A percentile compares a stretch with the other conserved stretches of the same genome.
These are phyloP conservation scores for Fusarium sp. DNA, from an alignment of 2,329 filamentous ascomycete species.

Conservation along the genomic window DNA sequence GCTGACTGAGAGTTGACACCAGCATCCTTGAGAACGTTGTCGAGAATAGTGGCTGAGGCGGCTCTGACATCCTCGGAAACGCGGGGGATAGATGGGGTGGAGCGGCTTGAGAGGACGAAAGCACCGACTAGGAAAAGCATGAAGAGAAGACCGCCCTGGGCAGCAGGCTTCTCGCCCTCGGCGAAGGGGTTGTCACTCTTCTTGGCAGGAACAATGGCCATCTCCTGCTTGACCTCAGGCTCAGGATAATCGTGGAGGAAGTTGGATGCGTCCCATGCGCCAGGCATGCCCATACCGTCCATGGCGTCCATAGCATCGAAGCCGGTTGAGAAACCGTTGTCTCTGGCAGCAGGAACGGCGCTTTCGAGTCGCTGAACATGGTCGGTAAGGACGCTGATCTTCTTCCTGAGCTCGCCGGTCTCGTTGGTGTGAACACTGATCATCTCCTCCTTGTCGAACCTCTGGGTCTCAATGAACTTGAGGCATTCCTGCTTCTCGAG, in stretches of 20 bases:
- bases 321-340: conserved; percentile 75
- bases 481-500: conserved; percentile 80
- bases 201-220: conserved; percentile 67
- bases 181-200: conserved; percentile 59
- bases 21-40: conserved; percentile 86
- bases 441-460: conserved; percentile 91
- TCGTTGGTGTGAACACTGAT: conserved; percentile 90
- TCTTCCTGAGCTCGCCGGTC: conserved; percentile 91
- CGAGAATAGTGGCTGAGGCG: conserved; percentile 81
- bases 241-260: conserved; percentile 80
- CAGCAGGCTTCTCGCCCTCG: conserved; percentile 73
- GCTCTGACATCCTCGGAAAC: conserved; percentile 85
- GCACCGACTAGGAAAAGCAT: conserved; percentile 98
- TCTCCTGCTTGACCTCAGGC: conserved; percentile 71
- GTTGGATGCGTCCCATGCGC: conserved; percentile 80
- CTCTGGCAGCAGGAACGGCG: conserved; percentile 62
- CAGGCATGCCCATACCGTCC: conserved; percentile 85
- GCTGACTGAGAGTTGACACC: conserved; percentile 66
- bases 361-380: conserved; percentile 79
- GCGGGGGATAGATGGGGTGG: conserved; percentile 77
- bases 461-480: conserved; percentile 80
- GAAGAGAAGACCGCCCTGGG: conserved; percentile 86
- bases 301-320: conserved; percentile 89
- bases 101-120: conserved; percentile 90
- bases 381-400: conserved; percentile 84